A percentile compares a stretch with the other conserved stretches of the same genome.
These are phyloP conservation scores for Magnolia sinica DNA, from an alignment of 164 flowering plant species.

Conservation along the genomic window DNA sequence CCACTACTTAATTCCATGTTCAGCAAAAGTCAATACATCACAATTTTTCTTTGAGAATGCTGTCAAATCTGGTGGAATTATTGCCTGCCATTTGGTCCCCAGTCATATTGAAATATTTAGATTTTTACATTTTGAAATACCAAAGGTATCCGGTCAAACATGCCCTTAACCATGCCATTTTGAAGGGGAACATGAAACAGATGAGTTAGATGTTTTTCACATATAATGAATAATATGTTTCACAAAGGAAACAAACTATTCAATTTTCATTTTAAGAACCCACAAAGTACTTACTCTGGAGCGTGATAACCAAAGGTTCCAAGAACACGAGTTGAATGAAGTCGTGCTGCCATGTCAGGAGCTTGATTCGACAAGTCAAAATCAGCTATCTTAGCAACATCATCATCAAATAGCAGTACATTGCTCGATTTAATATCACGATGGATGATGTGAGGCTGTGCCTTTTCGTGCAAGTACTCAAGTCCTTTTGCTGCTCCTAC, in stretches of 20 bases:
- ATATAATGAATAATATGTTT: background rate
- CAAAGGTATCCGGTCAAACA: too few relatives aligned
- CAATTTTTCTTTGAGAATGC: background rate
- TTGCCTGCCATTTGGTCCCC: background rate
- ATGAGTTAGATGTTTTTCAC: background rate
- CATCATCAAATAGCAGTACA: constrained; percentile 77
- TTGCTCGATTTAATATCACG: constrained; percentile 92
- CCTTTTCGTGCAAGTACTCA: constrained; percentile 81
- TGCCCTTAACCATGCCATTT: too few relatives aligned
- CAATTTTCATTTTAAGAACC: constrained; percentile 1
- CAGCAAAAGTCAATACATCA: background rate
- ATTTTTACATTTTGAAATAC: background rate
- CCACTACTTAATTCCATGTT: too few relatives aligned
- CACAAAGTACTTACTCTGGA: constrained; percentile 63
- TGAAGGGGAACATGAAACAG: too few relatives aligned
- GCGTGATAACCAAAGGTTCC: constrained; percentile 96
- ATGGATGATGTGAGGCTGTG: constrained; percentile 72
- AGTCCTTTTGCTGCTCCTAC: constrained; percentile 96
- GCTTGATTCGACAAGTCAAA: constrained; percentile 91
- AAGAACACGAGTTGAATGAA: constrained; percentile 92
- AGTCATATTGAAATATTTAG: background rate
- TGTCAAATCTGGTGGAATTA: background rate
- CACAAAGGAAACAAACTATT: background rate
- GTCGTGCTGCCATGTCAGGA: constrained; percentile 89
- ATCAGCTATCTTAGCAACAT: constrained; percentile 82